phyloP scores from a whole-genome alignment of 768 basidiomycete species.

The Podaxis mareebaensis region DNA sequence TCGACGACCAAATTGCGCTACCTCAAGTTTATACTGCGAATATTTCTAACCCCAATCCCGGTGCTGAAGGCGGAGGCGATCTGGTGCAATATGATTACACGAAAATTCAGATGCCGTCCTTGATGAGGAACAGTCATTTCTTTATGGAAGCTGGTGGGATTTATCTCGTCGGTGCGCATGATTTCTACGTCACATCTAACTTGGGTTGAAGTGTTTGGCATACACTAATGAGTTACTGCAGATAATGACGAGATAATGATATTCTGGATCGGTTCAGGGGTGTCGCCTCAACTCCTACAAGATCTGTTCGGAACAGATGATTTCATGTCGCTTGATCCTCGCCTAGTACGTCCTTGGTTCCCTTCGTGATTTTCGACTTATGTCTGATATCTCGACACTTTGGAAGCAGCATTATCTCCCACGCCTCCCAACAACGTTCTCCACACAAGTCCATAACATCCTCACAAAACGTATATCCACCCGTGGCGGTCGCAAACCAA shows the following conservation, averaged over 20 bases:
- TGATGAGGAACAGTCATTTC: constrained; percentile 79
- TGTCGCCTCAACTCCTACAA: constrained; percentile 75
- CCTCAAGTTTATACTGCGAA: constrained; percentile 40
- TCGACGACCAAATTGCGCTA: constrained; percentile 69
- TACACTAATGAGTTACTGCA: constrained; percentile 27
- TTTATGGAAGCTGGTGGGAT: constrained; percentile 91
- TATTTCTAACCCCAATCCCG: neutral
- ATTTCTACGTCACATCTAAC: neutral
- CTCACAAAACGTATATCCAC: constrained; percentile 64
- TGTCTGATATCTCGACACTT: neutral
- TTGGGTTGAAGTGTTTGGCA: neutral
- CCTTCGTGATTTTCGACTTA: constrained; percentile 7
- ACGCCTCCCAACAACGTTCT: constrained; percentile 68
- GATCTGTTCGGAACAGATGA: constrained; percentile 89
- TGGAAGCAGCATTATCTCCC: constrained; percentile 65
- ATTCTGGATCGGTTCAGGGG: constrained; percentile 86
- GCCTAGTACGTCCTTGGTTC: constrained; percentile 54
- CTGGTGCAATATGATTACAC: constrained; percentile 18
- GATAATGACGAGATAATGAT: constrained; percentile 89
- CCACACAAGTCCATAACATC: constrained; percentile 84
- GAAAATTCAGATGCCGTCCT: constrained; percentile 64
- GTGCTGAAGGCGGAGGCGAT: constrained; percentile 12
- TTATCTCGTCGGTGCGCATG: constrained; percentile 81
- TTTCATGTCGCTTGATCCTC: constrained; percentile 63
- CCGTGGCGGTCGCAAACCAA: constrained; percentile 47